Percentiles rank a stretch among this genome's conserved stretches.
Evolutionary conservation across 257 asterid genomes (phyloP).

Genomic region (Paraleonurus japonicus): DNA sequence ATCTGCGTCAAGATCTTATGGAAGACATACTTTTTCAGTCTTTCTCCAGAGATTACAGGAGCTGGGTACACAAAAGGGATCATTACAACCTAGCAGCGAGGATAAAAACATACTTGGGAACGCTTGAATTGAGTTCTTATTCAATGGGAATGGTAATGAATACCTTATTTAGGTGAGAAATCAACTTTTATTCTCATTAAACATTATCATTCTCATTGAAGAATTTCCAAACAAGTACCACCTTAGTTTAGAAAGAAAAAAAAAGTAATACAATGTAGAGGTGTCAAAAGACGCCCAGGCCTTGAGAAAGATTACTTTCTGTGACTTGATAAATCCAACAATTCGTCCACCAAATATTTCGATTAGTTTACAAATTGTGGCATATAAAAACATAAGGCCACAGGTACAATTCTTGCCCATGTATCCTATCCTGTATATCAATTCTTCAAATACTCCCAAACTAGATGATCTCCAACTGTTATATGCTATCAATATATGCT

Average conservation of each 20-base stretch:
- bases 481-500: not conserved
- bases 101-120: too few relatives aligned
- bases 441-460: slow-evolving; percentile 1
- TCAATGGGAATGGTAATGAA: too few relatives aligned
- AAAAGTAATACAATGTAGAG: not conserved
- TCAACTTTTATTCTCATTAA: too few relatives aligned
- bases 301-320: not conserved
- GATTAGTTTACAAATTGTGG: not conserved
- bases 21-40: slow-evolving; percentile 70
- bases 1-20: slow-evolving; percentile 62
- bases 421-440: not conserved
- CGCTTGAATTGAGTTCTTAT: too few relatives aligned
- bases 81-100: slow-evolving; percentile 18
- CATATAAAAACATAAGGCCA: not conserved
- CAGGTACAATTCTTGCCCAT: not conserved
- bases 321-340: not conserved
- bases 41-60: slow-evolving; percentile 64
- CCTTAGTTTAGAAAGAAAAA: not conserved
- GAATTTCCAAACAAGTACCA: too few relatives aligned
- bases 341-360: not conserved
- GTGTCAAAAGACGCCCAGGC: not conserved
- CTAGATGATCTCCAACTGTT: not conserved
- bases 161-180: too few relatives aligned
- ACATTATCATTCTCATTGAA: too few relatives aligned
- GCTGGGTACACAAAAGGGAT: slow-evolving; percentile 42